Percentiles rank a stretch among this genome's conserved stretches.
phyloP scores from a whole-genome alignment of 1,284 basidiomycete genomes.

The Mrakiaceae sp. region DNA sequence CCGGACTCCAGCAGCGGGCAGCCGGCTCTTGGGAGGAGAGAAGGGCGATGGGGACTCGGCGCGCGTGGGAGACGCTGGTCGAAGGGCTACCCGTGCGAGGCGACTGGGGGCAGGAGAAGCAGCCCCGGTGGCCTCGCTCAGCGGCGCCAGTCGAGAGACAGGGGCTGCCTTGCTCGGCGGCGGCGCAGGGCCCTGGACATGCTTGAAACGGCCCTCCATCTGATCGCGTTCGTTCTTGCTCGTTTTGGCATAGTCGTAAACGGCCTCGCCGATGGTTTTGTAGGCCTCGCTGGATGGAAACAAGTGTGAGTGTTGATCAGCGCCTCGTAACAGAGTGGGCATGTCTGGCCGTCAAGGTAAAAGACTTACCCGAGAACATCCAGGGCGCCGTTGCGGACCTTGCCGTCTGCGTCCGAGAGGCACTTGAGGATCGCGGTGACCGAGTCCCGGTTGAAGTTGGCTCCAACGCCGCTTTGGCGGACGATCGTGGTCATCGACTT shows the following conservation, averaged over 20 bases:
- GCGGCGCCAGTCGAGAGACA: conserved; percentile 5
- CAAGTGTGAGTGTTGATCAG: neutral
- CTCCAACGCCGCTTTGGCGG: conserved; percentile 65
- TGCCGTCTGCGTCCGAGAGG: conserved; percentile 31
- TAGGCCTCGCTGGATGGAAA: conserved; percentile 56
- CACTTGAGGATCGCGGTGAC: conserved; percentile 44
- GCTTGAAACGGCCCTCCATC: conserved; percentile 76
- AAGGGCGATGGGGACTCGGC: conserved; percentile 2
- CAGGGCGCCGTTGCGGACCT: conserved; percentile 26
- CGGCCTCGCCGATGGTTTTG: conserved; percentile 67
- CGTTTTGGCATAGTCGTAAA: conserved; percentile 66
- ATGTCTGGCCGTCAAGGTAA: too few species aligned
- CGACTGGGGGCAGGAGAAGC: conserved; percentile 10
- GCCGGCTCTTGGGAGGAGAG: neutral
- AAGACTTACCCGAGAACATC: conserved; percentile 33
- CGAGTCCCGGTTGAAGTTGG: conserved; percentile 19
- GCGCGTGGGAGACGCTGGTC: conserved; percentile 49
- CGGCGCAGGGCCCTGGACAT: conserved; percentile 46
- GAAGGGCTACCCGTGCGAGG: conserved; percentile 21
- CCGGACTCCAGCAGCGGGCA: too few species aligned
- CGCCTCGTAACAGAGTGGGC: neutral
- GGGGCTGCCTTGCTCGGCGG: conserved; percentile 10
- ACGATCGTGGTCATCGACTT: conserved; percentile 69
- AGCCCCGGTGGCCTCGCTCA: conserved; percentile 12
- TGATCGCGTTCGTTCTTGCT: conserved; percentile 81